Percentiles rank a stretch among this genome's conserved stretches.
Conservation (phyloP, 306 rosid species). For the Cucurbita moschata region DNA sequence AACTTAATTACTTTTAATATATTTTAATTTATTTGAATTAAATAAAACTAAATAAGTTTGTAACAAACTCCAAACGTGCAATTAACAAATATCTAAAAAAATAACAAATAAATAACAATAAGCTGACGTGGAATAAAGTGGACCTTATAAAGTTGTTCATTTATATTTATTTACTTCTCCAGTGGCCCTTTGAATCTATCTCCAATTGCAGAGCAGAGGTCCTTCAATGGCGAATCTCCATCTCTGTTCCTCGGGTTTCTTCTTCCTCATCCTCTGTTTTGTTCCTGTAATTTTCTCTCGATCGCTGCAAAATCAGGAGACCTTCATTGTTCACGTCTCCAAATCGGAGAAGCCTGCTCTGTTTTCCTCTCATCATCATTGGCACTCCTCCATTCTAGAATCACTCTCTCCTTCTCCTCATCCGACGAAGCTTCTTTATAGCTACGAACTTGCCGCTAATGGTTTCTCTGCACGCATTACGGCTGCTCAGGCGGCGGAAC, state of each 20-base stretch:
- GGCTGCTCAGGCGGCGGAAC: constrained; percentile 27
- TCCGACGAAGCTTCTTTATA: constrained; percentile 45
- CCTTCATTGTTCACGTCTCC: constrained; percentile 67
- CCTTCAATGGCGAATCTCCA: neutral
- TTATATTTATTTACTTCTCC: neutral
- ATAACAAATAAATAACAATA: neutral
- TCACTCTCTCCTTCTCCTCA: constrained; percentile 55
- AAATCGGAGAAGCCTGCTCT: constrained; percentile 33
- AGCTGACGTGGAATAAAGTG: neutral
- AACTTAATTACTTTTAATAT: too few species aligned
- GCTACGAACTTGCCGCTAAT: constrained; percentile 34
- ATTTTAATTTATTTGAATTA: too few species aligned
- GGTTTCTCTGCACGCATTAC: constrained; percentile 69
- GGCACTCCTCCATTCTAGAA: constrained; percentile 54
- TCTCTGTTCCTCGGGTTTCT: neutral
- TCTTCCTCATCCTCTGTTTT: constrained; percentile 8
- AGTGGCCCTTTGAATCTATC: neutral
- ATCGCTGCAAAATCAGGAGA: constrained; percentile 25
- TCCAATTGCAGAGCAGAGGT: neutral
- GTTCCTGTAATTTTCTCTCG: constrained; percentile 4
- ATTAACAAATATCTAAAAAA: neutral
- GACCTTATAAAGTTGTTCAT: neutral
- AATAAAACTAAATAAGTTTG: neutral
- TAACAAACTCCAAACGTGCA: neutral
- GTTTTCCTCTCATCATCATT: constrained; percentile 40